Evolutionary conservation across 495 filamentous ascomycete genomes (phyloP), one percentile per base, ranked within the genome.

Genomic region (Trichoderma gamsii): DNA sequence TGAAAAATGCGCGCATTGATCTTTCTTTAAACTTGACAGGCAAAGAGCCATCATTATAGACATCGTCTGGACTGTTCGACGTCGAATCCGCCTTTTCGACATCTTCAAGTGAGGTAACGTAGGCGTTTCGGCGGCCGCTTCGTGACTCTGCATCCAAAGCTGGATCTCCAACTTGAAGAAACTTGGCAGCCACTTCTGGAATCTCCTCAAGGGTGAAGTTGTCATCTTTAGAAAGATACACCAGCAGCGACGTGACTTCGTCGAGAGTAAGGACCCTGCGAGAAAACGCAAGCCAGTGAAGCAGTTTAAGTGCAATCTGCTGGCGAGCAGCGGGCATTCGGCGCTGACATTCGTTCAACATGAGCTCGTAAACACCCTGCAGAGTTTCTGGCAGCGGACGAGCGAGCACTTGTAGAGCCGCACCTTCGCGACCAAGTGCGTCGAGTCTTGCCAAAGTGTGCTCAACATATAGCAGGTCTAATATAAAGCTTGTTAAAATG

Each of bases 1-100:
- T 69, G 44, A 74, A 73, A 49, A 70, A 74, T 27, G 71, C 51
- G 0, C 73, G 66, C 52, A 74, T 68, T 44, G 71, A 71, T 18
- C 73, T 70, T 32, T 73, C 71, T 67, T 74, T 71, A 27, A 74
- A 73, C 29, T 66, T 70, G 56, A 74, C 64, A 13, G 68, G 69
- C 25, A 64, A 32, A 5, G 66, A 23, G 21, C 61, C 65, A 44
- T 70, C 61, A 35, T 73, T 64, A 29, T 69, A 69, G n/a, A 35
- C 46, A 15, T 61, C 41, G 15, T 66, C 70, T 15, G 66, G 63
- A 12, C 73, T 68, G 13, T 66, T 44, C 8, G 61, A 68, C 32
- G 56, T 64, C 38, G 68, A 49, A 4, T 71, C 68, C 9, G 67
- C 63, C 27, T 70, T 68, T n/a, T 72, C 69, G n/a, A 43, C 21